These are phyloP conservation scores for Priceomyces carsonii DNA, from an alignment of 805 yeast species.

Conservation along the genomic window DNA sequence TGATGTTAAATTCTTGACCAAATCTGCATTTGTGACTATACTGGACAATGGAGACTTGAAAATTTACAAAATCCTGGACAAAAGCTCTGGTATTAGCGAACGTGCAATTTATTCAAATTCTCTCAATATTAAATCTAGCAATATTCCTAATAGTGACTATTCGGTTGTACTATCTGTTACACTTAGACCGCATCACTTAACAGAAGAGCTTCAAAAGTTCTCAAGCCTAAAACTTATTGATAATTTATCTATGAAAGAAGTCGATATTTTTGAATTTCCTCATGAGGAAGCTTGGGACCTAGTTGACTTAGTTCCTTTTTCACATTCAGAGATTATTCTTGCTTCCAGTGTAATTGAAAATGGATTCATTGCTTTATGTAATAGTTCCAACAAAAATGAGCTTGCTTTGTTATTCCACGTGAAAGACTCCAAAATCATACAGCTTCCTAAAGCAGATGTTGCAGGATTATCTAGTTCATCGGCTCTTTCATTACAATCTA, in stretches of 20 bases:
- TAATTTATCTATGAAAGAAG: constrained; percentile 11
- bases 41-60: not conserved
- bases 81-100: not conserved
- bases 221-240: constrained; percentile 18
- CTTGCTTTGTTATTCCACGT: constrained; percentile 12
- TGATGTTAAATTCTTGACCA: constrained; percentile 11
- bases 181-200: constrained; percentile 11
- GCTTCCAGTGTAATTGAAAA: constrained; percentile 3
- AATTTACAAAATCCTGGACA: not conserved
- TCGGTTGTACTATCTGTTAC: constrained; percentile 18
- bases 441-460: constrained; percentile 9
- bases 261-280: constrained; percentile 11
- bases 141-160: constrained; percentile 9
- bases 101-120: constrained; percentile 15
- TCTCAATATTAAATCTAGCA: constrained; percentile 16
- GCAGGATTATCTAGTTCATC: constrained; percentile 12
- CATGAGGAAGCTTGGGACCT: constrained; percentile 13
- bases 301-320: constrained; percentile 17
- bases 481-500: constrained; percentile 13
- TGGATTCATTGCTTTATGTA: constrained; percentile 17
- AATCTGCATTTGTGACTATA: too few species aligned
- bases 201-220: constrained; percentile 13
- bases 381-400: constrained; percentile 10
- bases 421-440: constrained; percentile 9
- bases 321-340: constrained; percentile 1